These are phyloP conservation scores for Pisolithus marmoratus DNA, from an alignment of 768 basidiomycete species.

Conservation along the genomic window DNA sequence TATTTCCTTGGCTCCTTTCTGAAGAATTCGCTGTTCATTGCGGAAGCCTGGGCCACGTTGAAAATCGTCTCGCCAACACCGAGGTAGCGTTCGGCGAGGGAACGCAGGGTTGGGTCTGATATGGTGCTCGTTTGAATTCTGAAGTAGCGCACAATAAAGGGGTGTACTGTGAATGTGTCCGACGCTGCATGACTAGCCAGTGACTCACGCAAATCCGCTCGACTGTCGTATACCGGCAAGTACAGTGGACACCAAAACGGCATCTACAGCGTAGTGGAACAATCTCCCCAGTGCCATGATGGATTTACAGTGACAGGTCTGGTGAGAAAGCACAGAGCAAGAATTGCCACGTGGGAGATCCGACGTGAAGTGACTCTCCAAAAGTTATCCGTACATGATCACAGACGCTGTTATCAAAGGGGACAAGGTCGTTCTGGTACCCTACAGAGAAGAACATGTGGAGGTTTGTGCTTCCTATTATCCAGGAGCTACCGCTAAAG, in stretches of 20 bases:
- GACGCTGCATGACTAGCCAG: not conserved
- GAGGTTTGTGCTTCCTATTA: conserved; percentile 5
- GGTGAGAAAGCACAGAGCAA: no score
- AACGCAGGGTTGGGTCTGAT: conserved; percentile 71
- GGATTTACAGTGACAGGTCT: no score
- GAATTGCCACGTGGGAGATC: no score
- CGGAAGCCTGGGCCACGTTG: conserved; percentile 76
- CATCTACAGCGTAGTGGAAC: conserved; percentile 80
- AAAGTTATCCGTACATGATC: conserved; percentile 8
- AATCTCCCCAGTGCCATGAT: conserved; percentile 63
- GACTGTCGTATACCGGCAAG: conserved; percentile 87
- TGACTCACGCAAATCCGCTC: conserved; percentile 82
- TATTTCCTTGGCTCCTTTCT: conserved; percentile 44
- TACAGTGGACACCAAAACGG: conserved; percentile 80
- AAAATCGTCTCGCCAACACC: conserved; percentile 86
- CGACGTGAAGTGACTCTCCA: no score
- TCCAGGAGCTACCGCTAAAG: not conserved
- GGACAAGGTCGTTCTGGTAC: conserved; percentile 66
- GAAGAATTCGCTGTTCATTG: conserved; percentile 85
- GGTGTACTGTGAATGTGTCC: not conserved
- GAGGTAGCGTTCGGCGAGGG: conserved; percentile 76
- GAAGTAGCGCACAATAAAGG: conserved; percentile 1
- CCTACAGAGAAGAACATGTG: conserved; percentile 62
- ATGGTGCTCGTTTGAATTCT: conserved; percentile 68
- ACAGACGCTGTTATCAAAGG: conserved; percentile 51